phyloP scores from a whole-genome alignment of 306 rosid genomes.

The Potentilla sterilis region DNA sequence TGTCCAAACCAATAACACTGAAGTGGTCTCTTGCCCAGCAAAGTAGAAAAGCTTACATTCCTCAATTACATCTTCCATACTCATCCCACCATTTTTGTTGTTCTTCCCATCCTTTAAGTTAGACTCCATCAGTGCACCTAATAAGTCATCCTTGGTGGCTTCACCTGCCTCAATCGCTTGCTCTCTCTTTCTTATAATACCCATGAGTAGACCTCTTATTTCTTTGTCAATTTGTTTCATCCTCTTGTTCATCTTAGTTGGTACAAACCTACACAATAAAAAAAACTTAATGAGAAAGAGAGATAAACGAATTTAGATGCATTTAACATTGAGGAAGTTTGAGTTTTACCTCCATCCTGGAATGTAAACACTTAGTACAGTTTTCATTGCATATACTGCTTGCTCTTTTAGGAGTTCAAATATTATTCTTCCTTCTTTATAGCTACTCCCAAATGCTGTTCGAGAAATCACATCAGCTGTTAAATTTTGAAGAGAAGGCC shows the following conservation, averaged over 20 bases:
- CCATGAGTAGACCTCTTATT: constrained; percentile 13
- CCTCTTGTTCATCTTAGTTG: constrained; percentile 31
- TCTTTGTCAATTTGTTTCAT: constrained; percentile 26
- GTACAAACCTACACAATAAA: constrained; percentile 25
- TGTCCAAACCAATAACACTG: constrained; percentile 51
- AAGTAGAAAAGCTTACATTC: constrained; percentile 58
- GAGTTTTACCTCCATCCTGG: constrained; percentile 37
- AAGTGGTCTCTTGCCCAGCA: constrained; percentile 62
- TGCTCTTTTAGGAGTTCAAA: constrained; percentile 42
- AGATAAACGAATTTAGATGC: background rate
- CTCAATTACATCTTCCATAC: constrained; percentile 36
- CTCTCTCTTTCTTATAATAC: constrained; percentile 37
- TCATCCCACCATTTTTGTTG: constrained; percentile 42
- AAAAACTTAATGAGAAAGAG: background rate
- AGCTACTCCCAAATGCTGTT: constrained; percentile 47
- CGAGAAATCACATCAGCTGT: constrained; percentile 38
- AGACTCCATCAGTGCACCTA: constrained; percentile 38
- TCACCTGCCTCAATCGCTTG: constrained; percentile 31
- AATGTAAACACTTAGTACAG: background rate
- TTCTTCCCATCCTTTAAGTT: constrained; percentile 39
- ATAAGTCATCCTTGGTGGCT: constrained; percentile 28
- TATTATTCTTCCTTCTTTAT: constrained; percentile 38
- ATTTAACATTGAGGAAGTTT: background rate
- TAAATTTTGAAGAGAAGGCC: constrained; percentile 34
- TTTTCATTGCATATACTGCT: background rate